Evolutionary conservation across 345 rosid genomes (phyloP).

Genomic region (Aquilaria yunnanensis): DNA sequence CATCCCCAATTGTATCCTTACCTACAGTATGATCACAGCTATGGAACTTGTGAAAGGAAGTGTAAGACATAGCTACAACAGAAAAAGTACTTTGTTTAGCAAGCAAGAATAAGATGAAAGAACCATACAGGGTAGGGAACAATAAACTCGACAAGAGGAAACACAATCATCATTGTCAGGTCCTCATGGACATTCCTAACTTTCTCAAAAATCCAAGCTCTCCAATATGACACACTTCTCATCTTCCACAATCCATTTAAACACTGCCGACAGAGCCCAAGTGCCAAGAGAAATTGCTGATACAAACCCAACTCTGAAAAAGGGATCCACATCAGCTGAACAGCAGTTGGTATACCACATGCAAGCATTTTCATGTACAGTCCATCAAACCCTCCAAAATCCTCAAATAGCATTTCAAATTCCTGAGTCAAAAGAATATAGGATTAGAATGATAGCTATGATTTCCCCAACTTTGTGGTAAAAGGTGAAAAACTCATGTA

Average conservation of each 20-base stretch:
- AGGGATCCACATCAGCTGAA: conserved; percentile 94
- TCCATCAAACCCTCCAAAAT: conserved; percentile 92
- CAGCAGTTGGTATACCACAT: conserved; percentile 66
- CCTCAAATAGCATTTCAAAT: conserved; percentile 77
- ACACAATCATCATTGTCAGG: conserved; percentile 51
- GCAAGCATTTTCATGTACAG: conserved; percentile 90
- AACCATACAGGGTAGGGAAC: conserved; percentile 72
- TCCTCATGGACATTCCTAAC: conserved; percentile 64
- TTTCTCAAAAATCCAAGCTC: conserved; percentile 42
- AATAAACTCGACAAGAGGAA: conserved; percentile 56
- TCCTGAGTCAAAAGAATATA: conserved; percentile 47
- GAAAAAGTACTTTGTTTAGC: conserved; percentile 5
- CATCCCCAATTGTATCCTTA: conserved; percentile 72
- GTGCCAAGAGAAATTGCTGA: conserved; percentile 64
- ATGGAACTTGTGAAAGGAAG: conserved; percentile 8
- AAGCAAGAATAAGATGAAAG: conserved; percentile 8
- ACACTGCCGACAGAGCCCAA: conserved; percentile 46
- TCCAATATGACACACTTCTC: conserved; percentile 33
- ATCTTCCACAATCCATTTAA: conserved; percentile 55
- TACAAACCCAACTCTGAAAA: conserved; percentile 69
- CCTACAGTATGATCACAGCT: conserved; percentile 30
- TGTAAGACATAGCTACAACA: background rate
- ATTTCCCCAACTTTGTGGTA: conserved; percentile 4
- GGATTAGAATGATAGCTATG: conserved; percentile 16
- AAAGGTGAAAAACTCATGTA: conserved; percentile 16